Conservation (phyloP, 768 basidiomycete species). For the Tulasnella sp. region DNA sequence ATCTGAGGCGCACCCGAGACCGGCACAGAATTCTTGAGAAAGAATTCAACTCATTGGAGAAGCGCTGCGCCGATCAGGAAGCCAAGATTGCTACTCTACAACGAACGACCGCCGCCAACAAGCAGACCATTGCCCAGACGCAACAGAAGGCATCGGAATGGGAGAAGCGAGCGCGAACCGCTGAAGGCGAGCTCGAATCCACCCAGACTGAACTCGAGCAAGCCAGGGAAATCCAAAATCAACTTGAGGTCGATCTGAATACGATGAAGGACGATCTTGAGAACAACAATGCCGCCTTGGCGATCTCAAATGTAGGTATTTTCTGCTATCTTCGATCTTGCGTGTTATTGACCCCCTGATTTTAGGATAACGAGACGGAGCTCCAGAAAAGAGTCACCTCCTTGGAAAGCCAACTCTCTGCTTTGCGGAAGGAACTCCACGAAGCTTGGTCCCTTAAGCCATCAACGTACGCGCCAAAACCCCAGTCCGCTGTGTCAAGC, state of each 20-base stretch:
- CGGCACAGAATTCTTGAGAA: conserved; percentile 50
- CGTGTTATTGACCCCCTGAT: conserved; percentile 12
- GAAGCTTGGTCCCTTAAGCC: conserved; percentile 31
- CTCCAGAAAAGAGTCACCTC: conserved; percentile 56
- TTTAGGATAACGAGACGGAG: conserved; percentile 62
- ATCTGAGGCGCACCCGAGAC: conserved; percentile 58
- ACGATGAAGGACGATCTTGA: conserved; percentile 63
- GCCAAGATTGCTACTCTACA: conserved; percentile 53
- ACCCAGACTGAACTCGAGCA: conserved; percentile 57
- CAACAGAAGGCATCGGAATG: conserved; percentile 75
- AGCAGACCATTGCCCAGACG: conserved; percentile 58
- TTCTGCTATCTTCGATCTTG: not conserved
- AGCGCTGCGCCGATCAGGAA: conserved; percentile 66
- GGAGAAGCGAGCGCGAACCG: conserved; percentile 70
- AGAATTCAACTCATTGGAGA: conserved; percentile 59
- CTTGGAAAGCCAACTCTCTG: conserved; percentile 53
- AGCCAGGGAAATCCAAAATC: conserved; percentile 52
- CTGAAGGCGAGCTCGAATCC: conserved; percentile 55
- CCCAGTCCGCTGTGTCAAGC: not conserved
- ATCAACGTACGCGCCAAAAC: not conserved
- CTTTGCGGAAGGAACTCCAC: conserved; percentile 52
- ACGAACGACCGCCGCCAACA: conserved; percentile 46
- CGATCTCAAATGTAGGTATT: conserved; percentile 51
- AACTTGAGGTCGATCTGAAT: conserved; percentile 64
- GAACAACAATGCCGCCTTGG: conserved; percentile 64